These are phyloP conservation scores for Colletotrichum sp. DNA, from an alignment of 2,329 filamentous ascomycete genomes.

Conservation along the genomic window DNA sequence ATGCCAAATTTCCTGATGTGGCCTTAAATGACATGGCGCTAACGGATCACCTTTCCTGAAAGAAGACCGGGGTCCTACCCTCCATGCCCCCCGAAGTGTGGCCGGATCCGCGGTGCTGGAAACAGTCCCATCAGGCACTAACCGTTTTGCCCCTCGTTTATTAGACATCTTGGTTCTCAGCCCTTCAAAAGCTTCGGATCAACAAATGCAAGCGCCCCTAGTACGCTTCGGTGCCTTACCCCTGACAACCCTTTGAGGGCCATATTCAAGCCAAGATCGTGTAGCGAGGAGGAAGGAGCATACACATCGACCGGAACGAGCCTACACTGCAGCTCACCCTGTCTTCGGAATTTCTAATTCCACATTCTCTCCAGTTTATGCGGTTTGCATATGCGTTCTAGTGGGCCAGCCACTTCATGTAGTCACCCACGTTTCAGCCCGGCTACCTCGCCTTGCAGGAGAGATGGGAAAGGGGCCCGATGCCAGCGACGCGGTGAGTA, in stretches of 20 bases:
- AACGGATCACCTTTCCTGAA: conserved; percentile 11
- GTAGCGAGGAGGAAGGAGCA: no score
- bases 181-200: not conserved
- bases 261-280: not conserved
- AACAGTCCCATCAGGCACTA: not conserved
- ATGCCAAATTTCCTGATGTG: not conserved
- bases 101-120: conserved; percentile 7
- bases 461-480: not conserved
- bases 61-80: conserved; percentile 1
- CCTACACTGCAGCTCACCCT: not conserved
- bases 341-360: not conserved
- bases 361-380: not conserved
- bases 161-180: not conserved
- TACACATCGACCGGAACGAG: not conserved
- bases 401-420: not conserved
- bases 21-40: not conserved
- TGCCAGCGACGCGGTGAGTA: not conserved
- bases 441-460: not conserved
- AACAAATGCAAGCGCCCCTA: not conserved
- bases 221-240: not conserved
- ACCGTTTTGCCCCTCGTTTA: not conserved
- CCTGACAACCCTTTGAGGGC: not conserved
- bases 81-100: not conserved
- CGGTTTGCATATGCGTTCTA: not conserved
- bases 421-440: not conserved